Evolutionary conservation across 2,329 filamentous ascomycete species (phyloP), one percentile per base, ranked within the genome.

Genomic region (Ploettnerulaceae sp.): DNA sequence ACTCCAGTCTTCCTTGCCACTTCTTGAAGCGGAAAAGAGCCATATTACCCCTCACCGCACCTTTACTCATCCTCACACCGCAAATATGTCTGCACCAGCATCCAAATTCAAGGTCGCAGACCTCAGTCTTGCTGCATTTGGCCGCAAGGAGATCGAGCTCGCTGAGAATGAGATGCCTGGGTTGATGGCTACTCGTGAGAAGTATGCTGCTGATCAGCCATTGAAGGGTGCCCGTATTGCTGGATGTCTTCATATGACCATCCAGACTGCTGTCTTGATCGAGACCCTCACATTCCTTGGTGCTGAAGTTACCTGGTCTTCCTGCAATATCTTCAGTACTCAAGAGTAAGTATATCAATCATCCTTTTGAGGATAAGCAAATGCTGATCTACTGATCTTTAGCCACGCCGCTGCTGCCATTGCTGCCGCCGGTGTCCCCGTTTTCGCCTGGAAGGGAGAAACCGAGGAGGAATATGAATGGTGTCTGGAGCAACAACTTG

Each of bases 401-500:
- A n/a, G n/a, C 75, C 91, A 97, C 75, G 93, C 93, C 64, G 93
- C 93, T 45, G 90, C 93, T 59, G 93, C 93, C 70, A 96, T 98
- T 74, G 93, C 93, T 61, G 93, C 91, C 48, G 57, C 52, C 17
- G 61, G 91, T 70, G 85, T 94, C 58, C 90, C 91, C 64, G 91
- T 98, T 64, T 79, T 81, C 57, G 78, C 79, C 69, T 82, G 79
- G 78, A 82, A 82, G 73, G 77, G 58, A 32, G 93, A 98, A 87
- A 95, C 91, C 62, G 93, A 98, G 75, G 93, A 97, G 76, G 93
- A 97, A 79, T 98, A 97, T 82, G 81, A 95, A 73, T 97, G 93
- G 93, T 98, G 93, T 74, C 77, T 97, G 66, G 91, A 97, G 80
- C 93, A 98, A 81, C 93, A 97, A 79, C 85, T 98, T 65, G 71